Conservation (phyloP, 305 asterid genomes). For the Ruellia speciosa region DNA sequence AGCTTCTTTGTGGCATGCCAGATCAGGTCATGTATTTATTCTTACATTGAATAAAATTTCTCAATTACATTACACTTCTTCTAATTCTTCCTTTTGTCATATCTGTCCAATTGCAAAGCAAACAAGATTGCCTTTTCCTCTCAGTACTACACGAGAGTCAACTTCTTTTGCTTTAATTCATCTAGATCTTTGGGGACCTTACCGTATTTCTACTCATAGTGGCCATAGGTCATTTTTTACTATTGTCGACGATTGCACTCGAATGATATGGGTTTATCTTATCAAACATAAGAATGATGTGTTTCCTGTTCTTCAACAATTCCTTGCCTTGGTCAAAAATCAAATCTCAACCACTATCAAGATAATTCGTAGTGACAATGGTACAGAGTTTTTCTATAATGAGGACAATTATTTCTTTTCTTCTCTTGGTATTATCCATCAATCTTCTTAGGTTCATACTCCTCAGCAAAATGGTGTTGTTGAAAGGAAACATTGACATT, state of each 20-base stretch:
- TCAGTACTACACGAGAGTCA: background rate
- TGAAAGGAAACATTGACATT: background rate
- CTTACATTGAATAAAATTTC: background rate
- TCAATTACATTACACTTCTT: background rate
- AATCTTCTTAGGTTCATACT: background rate
- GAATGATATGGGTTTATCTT: background rate
- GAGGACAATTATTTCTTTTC: background rate
- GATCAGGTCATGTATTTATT: background rate
- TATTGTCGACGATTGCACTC: background rate
- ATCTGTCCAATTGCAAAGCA: slow-evolving; percentile 4
- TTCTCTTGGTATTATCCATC: slow-evolving; percentile 1
- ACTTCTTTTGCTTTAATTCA: background rate
- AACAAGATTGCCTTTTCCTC: background rate
- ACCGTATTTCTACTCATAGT: background rate
- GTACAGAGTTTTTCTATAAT: background rate
- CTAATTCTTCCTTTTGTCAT: too few species aligned
- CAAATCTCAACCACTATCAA: background rate
- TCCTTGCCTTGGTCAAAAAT: background rate
- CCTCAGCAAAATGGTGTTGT: too few species aligned
- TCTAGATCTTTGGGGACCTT: slow-evolving; percentile 1
- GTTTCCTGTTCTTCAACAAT: background rate
- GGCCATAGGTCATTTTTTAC: background rate
- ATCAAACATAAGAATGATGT: background rate
- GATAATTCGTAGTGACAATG: background rate
- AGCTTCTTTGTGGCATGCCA: background rate